Evolutionary conservation across 2,329 filamentous ascomycete species (phyloP).

Genomic region (Colletotrichum tropicicola): DNA sequence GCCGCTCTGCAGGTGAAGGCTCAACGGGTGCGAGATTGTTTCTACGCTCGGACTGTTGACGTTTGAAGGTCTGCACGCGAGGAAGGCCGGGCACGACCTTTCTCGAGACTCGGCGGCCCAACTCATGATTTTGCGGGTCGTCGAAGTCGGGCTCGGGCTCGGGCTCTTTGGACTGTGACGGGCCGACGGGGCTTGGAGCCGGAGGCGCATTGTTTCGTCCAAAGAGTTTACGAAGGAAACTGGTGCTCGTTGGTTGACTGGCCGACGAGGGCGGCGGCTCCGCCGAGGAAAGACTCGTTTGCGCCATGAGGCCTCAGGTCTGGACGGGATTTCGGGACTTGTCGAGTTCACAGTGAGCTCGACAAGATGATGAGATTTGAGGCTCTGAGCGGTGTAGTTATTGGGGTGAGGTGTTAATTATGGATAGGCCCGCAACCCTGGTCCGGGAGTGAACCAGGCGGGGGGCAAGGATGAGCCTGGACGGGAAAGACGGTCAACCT

Average conservation of each 20-base stretch:
- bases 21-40: constrained; percentile 75
- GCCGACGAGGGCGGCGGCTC: constrained; percentile 21
- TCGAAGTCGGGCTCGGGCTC: constrained; percentile 33
- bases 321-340: background rate
- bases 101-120: constrained; percentile 55
- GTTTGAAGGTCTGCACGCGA: constrained; percentile 79
- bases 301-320: constrained; percentile 17
- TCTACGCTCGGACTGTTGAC: constrained; percentile 83
- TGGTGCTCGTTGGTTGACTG: constrained; percentile 12
- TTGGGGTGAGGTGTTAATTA: constrained; percentile 23
- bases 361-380: constrained; percentile 17
- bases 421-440: constrained; percentile 24
- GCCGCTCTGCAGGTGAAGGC: constrained; percentile 71
- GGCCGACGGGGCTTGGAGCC: constrained; percentile 13
- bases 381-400: constrained; percentile 29
- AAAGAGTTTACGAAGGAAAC: constrained; percentile 31
- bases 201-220: constrained; percentile 28
- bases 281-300: constrained; percentile 12
- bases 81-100: constrained; percentile 83
- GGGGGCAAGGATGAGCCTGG: constrained; percentile 31
- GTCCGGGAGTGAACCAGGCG: constrained; percentile 26
- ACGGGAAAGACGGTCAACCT: constrained; percentile 32
- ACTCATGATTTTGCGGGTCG: constrained; percentile 42
- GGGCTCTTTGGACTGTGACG: constrained; percentile 21
- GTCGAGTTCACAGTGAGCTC: constrained; percentile 4